A percentile compares a stretch with the other conserved stretches of the same genome.
These are phyloP conservation scores for Pleurozium schreberi DNA, from an alignment of 225 moss, liverwort and hornwort genomes.

Conservation along the genomic window DNA sequence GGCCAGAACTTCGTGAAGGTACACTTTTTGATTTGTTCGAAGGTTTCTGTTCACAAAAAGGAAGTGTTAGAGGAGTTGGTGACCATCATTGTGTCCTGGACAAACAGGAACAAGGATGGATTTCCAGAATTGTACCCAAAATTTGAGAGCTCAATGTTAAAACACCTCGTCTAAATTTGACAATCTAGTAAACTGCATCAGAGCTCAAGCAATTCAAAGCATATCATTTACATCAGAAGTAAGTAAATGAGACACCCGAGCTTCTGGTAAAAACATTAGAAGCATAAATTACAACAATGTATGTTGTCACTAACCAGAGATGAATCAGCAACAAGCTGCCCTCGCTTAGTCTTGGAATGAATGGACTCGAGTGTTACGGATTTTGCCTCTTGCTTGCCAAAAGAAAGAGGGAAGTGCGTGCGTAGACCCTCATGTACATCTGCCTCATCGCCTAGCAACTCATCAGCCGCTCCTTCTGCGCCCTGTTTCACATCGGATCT, in stretches of 20 bases:
- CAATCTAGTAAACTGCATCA: background rate
- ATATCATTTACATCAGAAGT: background rate
- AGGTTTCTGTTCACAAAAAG: slow-evolving; percentile 3
- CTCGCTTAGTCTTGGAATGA: slow-evolving; percentile 60
- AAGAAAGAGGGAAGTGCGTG: slow-evolving; percentile 69
- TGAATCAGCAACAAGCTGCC: background rate
- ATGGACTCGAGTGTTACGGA: slow-evolving; percentile 45
- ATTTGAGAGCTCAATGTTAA: background rate
- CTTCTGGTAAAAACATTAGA: background rate
- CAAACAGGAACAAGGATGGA: background rate
- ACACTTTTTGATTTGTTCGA: background rate
- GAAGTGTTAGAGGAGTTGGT: background rate
- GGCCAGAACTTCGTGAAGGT: slow-evolving; percentile 4
- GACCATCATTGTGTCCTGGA: background rate
- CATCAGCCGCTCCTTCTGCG: slow-evolving; percentile 32
- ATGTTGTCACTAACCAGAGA: slow-evolving; percentile 9
- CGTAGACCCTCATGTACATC: slow-evolving; percentile 74
- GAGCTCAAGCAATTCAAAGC: background rate
- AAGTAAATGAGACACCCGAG: background rate
- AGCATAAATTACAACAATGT: background rate
- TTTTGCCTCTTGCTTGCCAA: slow-evolving; percentile 71
- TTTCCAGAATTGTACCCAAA: background rate
- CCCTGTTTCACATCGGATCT: slow-evolving; percentile 19
- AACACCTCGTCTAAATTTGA: background rate
- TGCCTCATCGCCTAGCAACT: slow-evolving; percentile 58